Conservation (phyloP, 73 alveolate species). For the Paramecium sexaurelia region DNA sequence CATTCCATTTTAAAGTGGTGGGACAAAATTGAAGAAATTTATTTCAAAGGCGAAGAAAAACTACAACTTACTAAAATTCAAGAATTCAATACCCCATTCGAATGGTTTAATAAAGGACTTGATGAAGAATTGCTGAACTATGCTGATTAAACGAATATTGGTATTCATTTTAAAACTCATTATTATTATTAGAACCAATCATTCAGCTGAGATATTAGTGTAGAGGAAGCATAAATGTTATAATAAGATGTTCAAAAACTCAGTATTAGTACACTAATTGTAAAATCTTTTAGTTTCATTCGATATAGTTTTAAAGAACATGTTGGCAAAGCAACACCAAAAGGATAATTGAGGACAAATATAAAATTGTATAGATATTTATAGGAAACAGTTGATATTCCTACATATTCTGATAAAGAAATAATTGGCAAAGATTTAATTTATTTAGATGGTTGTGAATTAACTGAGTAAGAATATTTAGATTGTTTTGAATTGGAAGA, state of each 20-base stretch:
- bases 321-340: not conserved
- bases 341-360: not conserved
- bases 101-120: not conserved
- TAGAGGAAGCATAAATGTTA: not conserved
- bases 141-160: not conserved
- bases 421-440: slow-evolving; percentile 33
- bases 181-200: not conserved
- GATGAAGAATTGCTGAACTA: not conserved
- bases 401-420: not conserved
- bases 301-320: slow-evolving; percentile 30
- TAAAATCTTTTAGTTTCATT: slow-evolving; percentile 35
- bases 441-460: not conserved
- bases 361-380: not conserved
- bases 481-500: not conserved
- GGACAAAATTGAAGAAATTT: not conserved
- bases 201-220: not conserved
- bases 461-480: slow-evolving; percentile 24
- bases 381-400: not conserved
- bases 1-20: not conserved
- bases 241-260: not conserved
- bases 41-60: not conserved
- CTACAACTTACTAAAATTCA: not conserved
- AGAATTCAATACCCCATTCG: not conserved
- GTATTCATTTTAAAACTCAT: not conserved
- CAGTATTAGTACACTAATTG: slow-evolving; percentile 26